Percentiles rank a stretch among this genome's conserved stretches.
These are phyloP conservation scores for Auricularia sp. DNA, from an alignment of 768 basidiomycete genomes.

Conservation along the genomic window DNA sequence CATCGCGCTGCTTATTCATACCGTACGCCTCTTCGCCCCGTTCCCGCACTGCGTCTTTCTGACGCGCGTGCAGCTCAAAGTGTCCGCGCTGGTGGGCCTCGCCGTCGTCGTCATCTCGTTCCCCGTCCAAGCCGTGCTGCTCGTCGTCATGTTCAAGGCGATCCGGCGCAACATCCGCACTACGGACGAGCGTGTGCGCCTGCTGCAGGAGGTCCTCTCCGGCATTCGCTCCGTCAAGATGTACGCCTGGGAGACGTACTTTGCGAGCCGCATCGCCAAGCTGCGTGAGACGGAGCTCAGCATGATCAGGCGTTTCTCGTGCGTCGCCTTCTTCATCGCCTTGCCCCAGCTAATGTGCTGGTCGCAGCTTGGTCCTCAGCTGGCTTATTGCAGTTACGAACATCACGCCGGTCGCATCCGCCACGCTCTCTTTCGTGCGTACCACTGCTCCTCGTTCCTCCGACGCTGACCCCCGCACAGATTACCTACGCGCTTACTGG, in stretches of 20 bases:
- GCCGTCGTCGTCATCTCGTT: conserved; percentile 47
- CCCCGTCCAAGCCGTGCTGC: conserved; percentile 49
- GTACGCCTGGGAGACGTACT: conserved; percentile 52
- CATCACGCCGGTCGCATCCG: conserved; percentile 42
- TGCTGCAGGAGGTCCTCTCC: conserved; percentile 15
- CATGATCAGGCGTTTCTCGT: conserved; percentile 19
- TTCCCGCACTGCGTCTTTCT: not conserved
- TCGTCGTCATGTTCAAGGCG: conserved; percentile 42
- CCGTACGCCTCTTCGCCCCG: conserved; percentile 25
- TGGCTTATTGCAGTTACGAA: conserved; percentile 35
- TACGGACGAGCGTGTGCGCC: conserved; percentile 39
- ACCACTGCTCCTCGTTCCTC: no score
- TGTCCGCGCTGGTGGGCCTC: conserved; percentile 59
- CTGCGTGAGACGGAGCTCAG: conserved; percentile 22
- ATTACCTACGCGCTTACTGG: conserved; percentile 54
- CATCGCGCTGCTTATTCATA: conserved; percentile 51
- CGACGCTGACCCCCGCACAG: conserved; percentile 19
- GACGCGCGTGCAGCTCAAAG: conserved; percentile 38
- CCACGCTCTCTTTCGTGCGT: conserved; percentile 44
- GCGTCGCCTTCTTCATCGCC: conserved; percentile 22
- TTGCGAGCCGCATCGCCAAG: conserved; percentile 30
- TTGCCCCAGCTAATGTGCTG: conserved; percentile 6
- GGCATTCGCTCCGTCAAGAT: conserved; percentile 39
- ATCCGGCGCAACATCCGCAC: conserved; percentile 18
- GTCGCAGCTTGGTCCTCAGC: conserved; percentile 19